Base-by-base conservation (phyloP, 495 filamentous ascomycete species). In the Haplographium delicatum region DNA sequence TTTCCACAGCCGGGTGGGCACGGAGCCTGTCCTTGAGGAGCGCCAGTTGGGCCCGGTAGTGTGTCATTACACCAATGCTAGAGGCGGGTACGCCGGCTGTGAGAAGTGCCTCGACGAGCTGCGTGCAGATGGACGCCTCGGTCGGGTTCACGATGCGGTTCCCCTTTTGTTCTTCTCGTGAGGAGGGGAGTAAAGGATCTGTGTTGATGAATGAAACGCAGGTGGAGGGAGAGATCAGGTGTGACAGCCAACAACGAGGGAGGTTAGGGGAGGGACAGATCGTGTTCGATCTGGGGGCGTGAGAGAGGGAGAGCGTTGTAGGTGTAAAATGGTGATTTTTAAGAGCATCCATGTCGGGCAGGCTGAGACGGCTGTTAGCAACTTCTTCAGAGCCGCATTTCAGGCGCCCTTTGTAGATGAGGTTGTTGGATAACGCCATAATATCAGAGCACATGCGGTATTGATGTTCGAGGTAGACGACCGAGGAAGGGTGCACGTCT, bases 361-460 rank as follows among this genome's bases (percentile, higher is more conserved):
- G 66, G 5, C 61, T 49, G 16, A 89, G 65, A n/a, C 69, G 70
- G 26, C 81, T 80, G 20, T 72, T 65, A 24, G 91, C 88, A 6
- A 96, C 83, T 39, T 78, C 72, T 44, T 81, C 69, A 10, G 81
- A 93, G 6, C 93, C 93, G 59, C 93, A 98, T 63, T 93, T 94
- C 7, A 98, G 76, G 4, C 82, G 76, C 11, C 91, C 90, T 16
- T 83, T 75, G 67, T 98, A 98, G 62, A 98, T 96, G 23, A 98
- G 81, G 5, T 79, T 86, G 69, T 96, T 97, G 46, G 88, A 90
- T 20, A 98, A 78, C 10, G 81, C 76, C 93, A 97, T 97, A 45
- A 98, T 85, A 25, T 97, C 91, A 40, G 90, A 84, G 60, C 88
- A 94, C 93, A 98, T 98, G 57, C 93, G 89, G 60, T 98, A 98